Base-by-base conservation (phyloP, 78 protist species). In the Cavenderia fasciculata region DNA sequence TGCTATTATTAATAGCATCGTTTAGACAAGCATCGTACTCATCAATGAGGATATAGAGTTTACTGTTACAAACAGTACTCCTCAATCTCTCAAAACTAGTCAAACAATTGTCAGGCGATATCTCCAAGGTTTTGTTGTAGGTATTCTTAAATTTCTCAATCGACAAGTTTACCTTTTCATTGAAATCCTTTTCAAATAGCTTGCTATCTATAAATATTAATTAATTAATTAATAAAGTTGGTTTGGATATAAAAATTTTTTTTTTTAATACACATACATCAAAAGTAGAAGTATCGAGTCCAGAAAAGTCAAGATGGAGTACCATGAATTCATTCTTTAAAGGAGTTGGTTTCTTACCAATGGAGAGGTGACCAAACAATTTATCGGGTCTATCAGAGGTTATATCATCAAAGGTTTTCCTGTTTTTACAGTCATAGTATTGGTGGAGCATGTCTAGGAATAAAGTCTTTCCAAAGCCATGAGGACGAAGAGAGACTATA, bases 11-110 rank as follows among this genome's bases (percentile, higher is more conserved):
- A 59, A 59, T 59, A 8, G 16, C 27, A 25, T 59, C 65, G 65
- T 59, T 59, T 8, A 59, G n/a, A 25, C 65, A 19, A 14, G 27
- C 65, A 59, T 59, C 65, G 65, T 59, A 59, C 65, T 59, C 65
- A 16, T 59, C 65, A 25, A 59, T 59, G 65, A 59, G 65, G 65
- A 59, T 59, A 14, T 59, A 59, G 65, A 59, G 65, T 59, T 25
- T 8, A 27, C 14, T 10, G 65, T 16, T 11, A 27, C 12, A 21
- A 10, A 21, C 65, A 59, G 65, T 8, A 27, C 34, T 59, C 16
- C 16, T 59, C 65, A 59, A 59, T 59, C 65, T 10, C 65, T 59
- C 65, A 59, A 59, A 59, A 16, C 65, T 59, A 19, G 8, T 8
- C n/a, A 59, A 25, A 14, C 16, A 59, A 14, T 59, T 59, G 33